phyloP scores from a whole-genome alignment of 176 grass and related monocot species.

The Phoenix roebelenii region DNA sequence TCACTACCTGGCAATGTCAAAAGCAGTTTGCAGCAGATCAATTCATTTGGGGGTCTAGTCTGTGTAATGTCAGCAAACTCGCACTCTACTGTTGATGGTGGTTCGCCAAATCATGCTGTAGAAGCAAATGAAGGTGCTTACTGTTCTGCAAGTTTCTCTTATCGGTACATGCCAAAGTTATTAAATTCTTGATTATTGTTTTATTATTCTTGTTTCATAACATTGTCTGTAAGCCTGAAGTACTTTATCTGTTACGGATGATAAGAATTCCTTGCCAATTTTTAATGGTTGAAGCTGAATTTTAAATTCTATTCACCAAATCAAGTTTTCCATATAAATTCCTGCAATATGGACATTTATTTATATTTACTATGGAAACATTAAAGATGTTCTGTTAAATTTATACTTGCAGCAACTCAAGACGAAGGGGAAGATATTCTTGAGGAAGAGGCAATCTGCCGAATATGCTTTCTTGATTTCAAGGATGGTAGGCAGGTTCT shows the following conservation, averaged over 20 bases:
- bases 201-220: too few relatives aligned
- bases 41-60: slow-evolving; percentile 61
- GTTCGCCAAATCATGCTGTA: slow-evolving; percentile 29
- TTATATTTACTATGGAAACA: too few relatives aligned
- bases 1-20: slow-evolving; percentile 88
- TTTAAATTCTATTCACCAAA: neutral
- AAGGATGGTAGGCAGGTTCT: slow-evolving; percentile 88
- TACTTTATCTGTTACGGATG: too few relatives aligned
- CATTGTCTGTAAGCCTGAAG: too few relatives aligned
- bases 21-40: slow-evolving; percentile 58
- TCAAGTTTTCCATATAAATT: neutral
- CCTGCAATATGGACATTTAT: too few relatives aligned
- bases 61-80: slow-evolving; percentile 79
- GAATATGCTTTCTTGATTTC: slow-evolving; percentile 89
- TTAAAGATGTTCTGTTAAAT: neutral
- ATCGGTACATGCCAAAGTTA: too few relatives aligned
- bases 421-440: slow-evolving; percentile 89
- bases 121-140: slow-evolving; percentile 48
- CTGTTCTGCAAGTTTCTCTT: neutral
- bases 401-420: slow-evolving; percentile 31
- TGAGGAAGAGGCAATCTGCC: slow-evolving; percentile 94
- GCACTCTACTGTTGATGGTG: slow-evolving; percentile 30
- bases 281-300: too few relatives aligned
- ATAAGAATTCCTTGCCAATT: too few relatives aligned
- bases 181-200: neutral